Conservation (phyloP, 116 monocot species). For the Zostera marina region DNA sequence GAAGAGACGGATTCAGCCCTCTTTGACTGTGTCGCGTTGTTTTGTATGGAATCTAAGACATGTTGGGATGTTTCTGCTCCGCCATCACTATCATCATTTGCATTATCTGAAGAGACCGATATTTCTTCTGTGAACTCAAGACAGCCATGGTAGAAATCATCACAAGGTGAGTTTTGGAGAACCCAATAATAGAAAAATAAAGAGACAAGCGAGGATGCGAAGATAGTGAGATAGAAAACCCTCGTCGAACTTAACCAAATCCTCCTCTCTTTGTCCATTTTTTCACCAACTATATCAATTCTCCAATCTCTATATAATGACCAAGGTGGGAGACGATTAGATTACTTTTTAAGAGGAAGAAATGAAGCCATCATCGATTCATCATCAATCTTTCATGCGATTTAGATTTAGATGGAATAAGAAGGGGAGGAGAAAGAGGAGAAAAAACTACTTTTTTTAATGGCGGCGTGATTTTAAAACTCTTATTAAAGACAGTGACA, state of each 20-base stretch:
- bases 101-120: not conserved
- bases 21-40: not conserved
- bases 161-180: not conserved
- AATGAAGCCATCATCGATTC: too few relatives aligned
- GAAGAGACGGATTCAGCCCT: not conserved
- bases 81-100: too few relatives aligned
- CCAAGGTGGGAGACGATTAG: too few relatives aligned
- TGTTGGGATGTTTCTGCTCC: not conserved
- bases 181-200: constrained; percentile 5
- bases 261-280: constrained; percentile 14
- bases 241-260: constrained; percentile 7
- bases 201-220: not conserved
- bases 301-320: too few relatives aligned
- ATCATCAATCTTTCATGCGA: too few relatives aligned
- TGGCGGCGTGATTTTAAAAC: too few relatives aligned
- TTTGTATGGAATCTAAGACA: not conserved
- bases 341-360: too few relatives aligned
- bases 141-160: not conserved
- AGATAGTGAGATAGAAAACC: constrained; percentile 7
- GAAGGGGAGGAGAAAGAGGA: too few relatives aligned
- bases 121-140: not conserved
- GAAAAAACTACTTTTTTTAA: too few relatives aligned
- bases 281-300: not conserved
- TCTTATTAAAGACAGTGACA: too few relatives aligned
- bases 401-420: too few relatives aligned